Base-by-base conservation (phyloP, 2,329 filamentous ascomycete genomes). In the Sporothrix euskadiensis region DNA sequence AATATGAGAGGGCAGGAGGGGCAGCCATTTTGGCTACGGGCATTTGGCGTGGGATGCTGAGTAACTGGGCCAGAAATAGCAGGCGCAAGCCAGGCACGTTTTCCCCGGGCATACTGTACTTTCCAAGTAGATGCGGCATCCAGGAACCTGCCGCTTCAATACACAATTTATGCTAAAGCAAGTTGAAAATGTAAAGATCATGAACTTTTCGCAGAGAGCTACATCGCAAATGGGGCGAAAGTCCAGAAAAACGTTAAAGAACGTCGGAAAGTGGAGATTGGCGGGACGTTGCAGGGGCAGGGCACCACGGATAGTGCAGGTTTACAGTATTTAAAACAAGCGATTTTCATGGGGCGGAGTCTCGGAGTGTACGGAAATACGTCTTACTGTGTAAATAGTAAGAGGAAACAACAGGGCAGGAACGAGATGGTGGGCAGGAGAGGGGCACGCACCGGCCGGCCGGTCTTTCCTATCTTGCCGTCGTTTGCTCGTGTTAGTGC, bases 241-340 rank as follows among this genome's bases (percentile, higher is more conserved):
- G 44, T 12, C 10, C 14, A 12, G 3, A 59, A 57, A 35, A 30
- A 26, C 52, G 52, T 56, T 57, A 19, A 19, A 70, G 68, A 70
- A 52, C 10, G 41, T n/a, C 44, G 47, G 35, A 69, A 70, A 70
- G 68, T 70, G 68, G 68, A 47, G 68, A 30, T 30, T 22, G 47
- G 66, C 66, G 30, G 66, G 47, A 69, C 39, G 30, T 69, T 54
- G 47, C 63, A 69, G 32, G 66, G 66, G 44, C 26, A 65, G 35
- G 59, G 35, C 59, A 65, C 41, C 59, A 63, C 41, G 35, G 59
- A 63, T 44, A 35, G 47, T 4, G 3, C 52, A 56, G 12, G 52
- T 5, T 26, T 26, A 26, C 26, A 26, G 26, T 26, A 26, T 26
- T 26, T 26, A 52, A 52, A 22, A n/a, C 49, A 49, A 49, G 44